A percentile compares a stretch with the other conserved stretches of the same genome.
Evolutionary conservation across 305 asterid genomes (phyloP).

Genomic region (Fraxinus floribunda): DNA sequence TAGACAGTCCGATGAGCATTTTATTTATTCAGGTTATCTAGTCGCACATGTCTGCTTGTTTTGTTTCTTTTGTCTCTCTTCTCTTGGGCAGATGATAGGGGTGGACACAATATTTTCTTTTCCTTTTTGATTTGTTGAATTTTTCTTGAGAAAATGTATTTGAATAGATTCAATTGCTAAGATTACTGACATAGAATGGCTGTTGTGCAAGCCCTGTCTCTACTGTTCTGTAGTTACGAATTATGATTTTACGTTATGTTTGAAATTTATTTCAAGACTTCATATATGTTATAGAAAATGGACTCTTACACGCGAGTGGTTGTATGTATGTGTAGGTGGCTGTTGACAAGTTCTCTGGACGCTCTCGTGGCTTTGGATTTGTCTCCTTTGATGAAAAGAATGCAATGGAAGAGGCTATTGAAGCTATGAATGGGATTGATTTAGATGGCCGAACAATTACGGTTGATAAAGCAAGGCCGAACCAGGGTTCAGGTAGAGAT

Average conservation of each 20-base stretch:
- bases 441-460: constrained; percentile 74
- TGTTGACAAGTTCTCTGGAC: constrained; percentile 70
- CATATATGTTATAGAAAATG: not conserved
- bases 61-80: not conserved
- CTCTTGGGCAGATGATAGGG: not conserved
- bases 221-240: not conserved
- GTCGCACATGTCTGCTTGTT: not conserved
- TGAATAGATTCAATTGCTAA: not conserved
- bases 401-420: constrained; percentile 83
- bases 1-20: not conserved
- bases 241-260: not conserved
- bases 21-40: not conserved
- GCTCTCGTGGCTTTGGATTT: constrained; percentile 89
- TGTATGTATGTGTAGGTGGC: constrained; percentile 48
- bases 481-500: constrained; percentile 64
- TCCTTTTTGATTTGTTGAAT: not conserved
- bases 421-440: constrained; percentile 79
- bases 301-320: not conserved
- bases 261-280: not conserved
- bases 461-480: constrained; percentile 79
- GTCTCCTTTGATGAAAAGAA: constrained; percentile 65
- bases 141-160: not conserved
- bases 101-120: not conserved
- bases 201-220: not conserved
- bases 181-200: not conserved